Percentiles rank a stretch among this genome's conserved stretches.
Evolutionary conservation across 2,329 filamentous ascomycete species (phyloP).

Genomic region (Cordyceps fumosorosea): DNA sequence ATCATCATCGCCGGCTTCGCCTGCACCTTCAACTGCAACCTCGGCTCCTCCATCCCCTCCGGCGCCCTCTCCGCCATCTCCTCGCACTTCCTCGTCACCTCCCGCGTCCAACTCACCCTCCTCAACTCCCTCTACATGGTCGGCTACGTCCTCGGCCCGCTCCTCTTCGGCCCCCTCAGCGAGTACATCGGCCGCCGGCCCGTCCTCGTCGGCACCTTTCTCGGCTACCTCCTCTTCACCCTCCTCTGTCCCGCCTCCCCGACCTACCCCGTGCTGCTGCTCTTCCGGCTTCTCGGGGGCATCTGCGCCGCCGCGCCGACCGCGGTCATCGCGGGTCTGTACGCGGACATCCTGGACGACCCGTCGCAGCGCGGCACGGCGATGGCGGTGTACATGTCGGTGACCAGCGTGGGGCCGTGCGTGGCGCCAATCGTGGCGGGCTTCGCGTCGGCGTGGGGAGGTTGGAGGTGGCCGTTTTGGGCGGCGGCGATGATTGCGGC

Average conservation of each 20-base stretch:
- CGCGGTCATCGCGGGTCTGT: constrained; percentile 27
- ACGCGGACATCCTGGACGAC: constrained; percentile 27
- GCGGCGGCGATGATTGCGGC: constrained; percentile 27
- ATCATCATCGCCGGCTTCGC: constrained; percentile 29
- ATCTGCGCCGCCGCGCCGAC: constrained; percentile 29
- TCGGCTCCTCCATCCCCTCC: constrained; percentile 30
- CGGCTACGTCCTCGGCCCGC: constrained; percentile 28
- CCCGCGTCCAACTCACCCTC: constrained; percentile 23
- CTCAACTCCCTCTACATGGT: constrained; percentile 32
- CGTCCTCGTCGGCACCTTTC: constrained; percentile 27
- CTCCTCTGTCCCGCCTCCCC: constrained; percentile 32
- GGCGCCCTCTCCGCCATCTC: constrained; percentile 30
- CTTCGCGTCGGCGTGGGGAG: constrained; percentile 33
- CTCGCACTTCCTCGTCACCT: constrained; percentile 22
- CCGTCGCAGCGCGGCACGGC: constrained; percentile 26
- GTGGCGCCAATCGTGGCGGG: constrained; percentile 47
- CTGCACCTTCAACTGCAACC: constrained; percentile 31
- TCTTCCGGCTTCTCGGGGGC: constrained; percentile 32
- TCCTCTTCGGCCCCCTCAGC: constrained; percentile 29
- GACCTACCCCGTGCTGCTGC: constrained; percentile 35
- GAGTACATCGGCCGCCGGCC: constrained; percentile 29
- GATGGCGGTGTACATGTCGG: constrained; percentile 28
- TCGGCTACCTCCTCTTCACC: constrained; percentile 29
- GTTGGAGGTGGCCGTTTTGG: constrained; percentile 37
- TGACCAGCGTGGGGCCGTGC: constrained; percentile 30